Evolutionary conservation across 78 protist genomes (phyloP).

Genomic region (Tieghemostelium lacteum): DNA sequence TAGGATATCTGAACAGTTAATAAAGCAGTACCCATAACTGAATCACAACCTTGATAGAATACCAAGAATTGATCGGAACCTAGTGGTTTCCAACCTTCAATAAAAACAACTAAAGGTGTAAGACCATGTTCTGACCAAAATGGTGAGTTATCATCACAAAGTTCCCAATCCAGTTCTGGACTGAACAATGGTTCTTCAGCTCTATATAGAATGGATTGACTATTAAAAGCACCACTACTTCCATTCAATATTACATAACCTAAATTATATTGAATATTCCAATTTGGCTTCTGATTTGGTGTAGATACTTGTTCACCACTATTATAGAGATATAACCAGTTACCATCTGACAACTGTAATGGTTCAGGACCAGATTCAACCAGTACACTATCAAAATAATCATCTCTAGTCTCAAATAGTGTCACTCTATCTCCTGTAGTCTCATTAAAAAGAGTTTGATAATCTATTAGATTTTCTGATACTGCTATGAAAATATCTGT

Average conservation of each 20-base stretch:
- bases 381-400: neutral
- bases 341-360: slow-evolving; percentile 3
- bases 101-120: neutral
- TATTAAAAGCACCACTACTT: neutral
- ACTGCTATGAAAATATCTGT: neutral
- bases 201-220: neutral
- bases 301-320: slow-evolving; percentile 4
- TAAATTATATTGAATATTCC: neutral
- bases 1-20: neutral
- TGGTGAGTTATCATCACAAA: neutral
- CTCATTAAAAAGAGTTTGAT: neutral
- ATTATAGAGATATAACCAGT: slow-evolving; percentile 4
- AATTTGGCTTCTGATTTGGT: slow-evolving; percentile 15
- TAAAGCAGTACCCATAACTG: slow-evolving; percentile 4
- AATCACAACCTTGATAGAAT: slow-evolving; percentile 3
- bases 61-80: neutral
- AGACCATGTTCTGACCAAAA: slow-evolving; percentile 1
- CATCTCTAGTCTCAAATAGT: neutral
- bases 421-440: neutral
- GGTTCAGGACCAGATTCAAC: slow-evolving; percentile 4
- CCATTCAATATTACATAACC: slow-evolving; percentile 1
- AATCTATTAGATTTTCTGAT: neutral
- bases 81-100: neutral
- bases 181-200: neutral
- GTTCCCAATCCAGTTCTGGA: slow-evolving; percentile 2